Evolutionary conservation across 345 rosid species (phyloP).

Genomic region (Turnera subulata): DNA sequence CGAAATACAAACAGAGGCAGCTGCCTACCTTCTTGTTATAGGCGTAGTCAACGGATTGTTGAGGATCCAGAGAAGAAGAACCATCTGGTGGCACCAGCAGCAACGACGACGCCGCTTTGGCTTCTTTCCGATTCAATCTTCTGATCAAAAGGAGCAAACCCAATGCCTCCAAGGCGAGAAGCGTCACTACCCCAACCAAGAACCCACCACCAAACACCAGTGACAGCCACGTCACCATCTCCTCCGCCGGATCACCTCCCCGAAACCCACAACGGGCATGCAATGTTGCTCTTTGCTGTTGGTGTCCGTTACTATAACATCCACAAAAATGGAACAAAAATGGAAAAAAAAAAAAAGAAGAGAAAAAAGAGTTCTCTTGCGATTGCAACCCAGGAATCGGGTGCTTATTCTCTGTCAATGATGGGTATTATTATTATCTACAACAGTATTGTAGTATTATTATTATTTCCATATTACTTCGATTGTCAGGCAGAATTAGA

Average conservation of each 20-base stretch:
- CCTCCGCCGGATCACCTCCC: background rate
- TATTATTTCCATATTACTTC: too few relatives aligned
- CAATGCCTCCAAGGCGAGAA: conserved; percentile 17
- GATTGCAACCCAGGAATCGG: too few relatives aligned
- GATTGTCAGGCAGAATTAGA: too few relatives aligned
- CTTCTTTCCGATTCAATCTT: conserved; percentile 8
- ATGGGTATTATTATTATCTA: too few relatives aligned
- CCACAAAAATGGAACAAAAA: too few relatives aligned
- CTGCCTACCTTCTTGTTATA: conserved; percentile 18
- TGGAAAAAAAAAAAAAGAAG: too few relatives aligned
- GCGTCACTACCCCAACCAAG: conserved; percentile 9
- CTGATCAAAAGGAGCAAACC: conserved; percentile 13
- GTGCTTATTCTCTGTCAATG: too few relatives aligned
- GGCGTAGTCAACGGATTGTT: conserved; percentile 17
- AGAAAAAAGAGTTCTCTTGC: too few relatives aligned
- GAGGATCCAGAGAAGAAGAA: conserved; percentile 14
- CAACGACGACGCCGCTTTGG: background rate
- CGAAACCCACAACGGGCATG: too few relatives aligned
- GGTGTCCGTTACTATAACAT: too few relatives aligned
- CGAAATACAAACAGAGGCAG: background rate
- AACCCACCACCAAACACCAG: conserved; percentile 19
- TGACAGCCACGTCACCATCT: conserved; percentile 7
- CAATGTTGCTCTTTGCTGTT: too few relatives aligned
- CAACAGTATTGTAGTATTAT: too few relatives aligned
- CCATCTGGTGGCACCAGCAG: background rate